Conservation (phyloP, 108 stramenopile genomes). For the Licmophora abbreviata region DNA sequence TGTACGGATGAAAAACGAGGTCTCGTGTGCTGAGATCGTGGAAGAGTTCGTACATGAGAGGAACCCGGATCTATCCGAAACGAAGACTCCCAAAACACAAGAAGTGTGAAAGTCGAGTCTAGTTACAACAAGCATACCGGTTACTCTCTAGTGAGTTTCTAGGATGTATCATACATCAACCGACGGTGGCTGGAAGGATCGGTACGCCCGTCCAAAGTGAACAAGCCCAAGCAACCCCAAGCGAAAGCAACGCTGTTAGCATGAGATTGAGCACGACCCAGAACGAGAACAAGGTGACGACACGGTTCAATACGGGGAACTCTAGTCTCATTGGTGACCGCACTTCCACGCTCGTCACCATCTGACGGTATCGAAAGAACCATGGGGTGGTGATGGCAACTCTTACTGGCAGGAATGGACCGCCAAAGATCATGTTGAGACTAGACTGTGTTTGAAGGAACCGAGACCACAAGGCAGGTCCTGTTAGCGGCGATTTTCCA, state of each 20-base stretch:
- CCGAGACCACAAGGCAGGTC: constrained; percentile 12
- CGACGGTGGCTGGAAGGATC: not conserved
- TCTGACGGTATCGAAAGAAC: constrained; percentile 30
- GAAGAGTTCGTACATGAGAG: too few relatives aligned
- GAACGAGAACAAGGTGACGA: constrained; percentile 9
- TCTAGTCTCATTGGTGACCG: constrained; percentile 19
- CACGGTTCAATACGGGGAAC: constrained; percentile 30
- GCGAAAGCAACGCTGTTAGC: not conserved
- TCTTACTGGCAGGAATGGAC: constrained; percentile 27
- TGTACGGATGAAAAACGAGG: too few relatives aligned
- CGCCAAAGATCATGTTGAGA: constrained; percentile 31
- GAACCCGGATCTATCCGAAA: too few relatives aligned
- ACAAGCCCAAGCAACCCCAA: too few relatives aligned
- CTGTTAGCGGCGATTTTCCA: constrained; percentile 19
- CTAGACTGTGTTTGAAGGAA: constrained; percentile 14
- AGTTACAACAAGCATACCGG: too few relatives aligned
- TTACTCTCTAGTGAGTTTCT: too few relatives aligned
- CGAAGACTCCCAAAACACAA: too few relatives aligned
- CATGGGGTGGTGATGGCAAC: constrained; percentile 27
- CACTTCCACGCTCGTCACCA: constrained; percentile 15
- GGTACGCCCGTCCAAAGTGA: not conserved
- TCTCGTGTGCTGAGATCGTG: too few relatives aligned
- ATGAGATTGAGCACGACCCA: constrained; percentile 18
- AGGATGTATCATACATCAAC: too few relatives aligned
- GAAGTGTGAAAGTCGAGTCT: too few relatives aligned